Evolutionary conservation across 306 rosid species (phyloP).

Genomic region (Phaseolus lunatus): DNA sequence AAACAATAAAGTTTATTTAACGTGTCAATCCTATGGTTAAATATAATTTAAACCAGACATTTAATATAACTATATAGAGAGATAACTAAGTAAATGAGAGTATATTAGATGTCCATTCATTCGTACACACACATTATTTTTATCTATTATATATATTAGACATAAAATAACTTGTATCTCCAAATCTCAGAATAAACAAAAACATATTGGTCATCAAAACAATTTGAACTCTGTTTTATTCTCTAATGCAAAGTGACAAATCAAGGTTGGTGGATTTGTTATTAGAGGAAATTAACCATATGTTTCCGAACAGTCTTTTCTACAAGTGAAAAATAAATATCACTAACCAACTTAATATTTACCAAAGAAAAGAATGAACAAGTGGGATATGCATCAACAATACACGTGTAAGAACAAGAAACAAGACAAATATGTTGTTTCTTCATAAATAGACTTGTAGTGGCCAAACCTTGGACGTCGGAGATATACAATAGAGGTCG

Average conservation of each 20-base stretch:
- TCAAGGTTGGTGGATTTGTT: slow-evolving; percentile 30
- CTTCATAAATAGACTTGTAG: too few relatives aligned
- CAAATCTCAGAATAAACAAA: slow-evolving; percentile 31
- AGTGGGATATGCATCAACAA: slow-evolving; percentile 33
- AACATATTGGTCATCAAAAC: slow-evolving; percentile 30
- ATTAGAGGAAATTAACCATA: slow-evolving; percentile 34
- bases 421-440: too few relatives aligned
- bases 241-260: slow-evolving; percentile 10
- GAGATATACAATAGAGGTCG: too few relatives aligned
- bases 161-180: slow-evolving; percentile 34
- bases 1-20: neutral
- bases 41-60: too few relatives aligned
- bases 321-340: slow-evolving; percentile 17
- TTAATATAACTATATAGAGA: too few relatives aligned
- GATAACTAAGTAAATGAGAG: neutral
- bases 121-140: slow-evolving; percentile 13
- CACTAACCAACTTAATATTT: slow-evolving; percentile 3
- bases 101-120: neutral
- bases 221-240: slow-evolving; percentile 25
- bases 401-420: slow-evolving; percentile 57
- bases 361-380: slow-evolving; percentile 27
- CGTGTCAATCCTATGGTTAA: slow-evolving; percentile 9
- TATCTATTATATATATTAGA: neutral
- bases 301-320: slow-evolving; percentile 19
- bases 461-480: too few relatives aligned